A percentile compares a stretch with the other conserved stretches of the same genome.
Conservation (phyloP, 208 protist species). For the Acanthamoeba healyi region DNA sequence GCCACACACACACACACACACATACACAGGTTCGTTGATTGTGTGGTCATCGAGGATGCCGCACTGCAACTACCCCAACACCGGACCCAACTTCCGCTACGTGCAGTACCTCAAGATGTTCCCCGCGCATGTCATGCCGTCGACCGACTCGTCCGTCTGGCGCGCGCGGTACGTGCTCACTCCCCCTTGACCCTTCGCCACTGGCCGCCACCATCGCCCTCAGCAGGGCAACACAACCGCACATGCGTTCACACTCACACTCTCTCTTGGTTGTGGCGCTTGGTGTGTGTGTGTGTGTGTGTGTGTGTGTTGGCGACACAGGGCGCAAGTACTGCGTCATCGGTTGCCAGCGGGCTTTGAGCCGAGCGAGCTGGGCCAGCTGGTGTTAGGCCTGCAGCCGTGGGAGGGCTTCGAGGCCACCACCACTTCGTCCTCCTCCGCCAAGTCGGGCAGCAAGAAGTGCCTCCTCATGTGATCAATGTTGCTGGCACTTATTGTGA, state of each 20-base stretch:
- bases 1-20: too few species aligned
- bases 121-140: neutral
- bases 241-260: neutral
- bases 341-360: slow-evolving; percentile 26
- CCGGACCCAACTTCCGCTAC: slow-evolving; percentile 15
- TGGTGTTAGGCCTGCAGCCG: slow-evolving; percentile 28
- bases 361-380: slow-evolving; percentile 20
- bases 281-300: too few species aligned
- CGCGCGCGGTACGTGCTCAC: neutral
- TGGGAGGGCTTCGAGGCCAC: slow-evolving; percentile 21
- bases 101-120: slow-evolving; percentile 76
- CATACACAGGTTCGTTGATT: slow-evolving; percentile 29
- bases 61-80: slow-evolving; percentile 73
- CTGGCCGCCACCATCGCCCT: too few species aligned
- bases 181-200: too few species aligned
- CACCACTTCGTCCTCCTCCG: too few species aligned
- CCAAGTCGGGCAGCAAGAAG: neutral
- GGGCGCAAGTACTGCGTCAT: neutral
- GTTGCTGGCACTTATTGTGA: too few species aligned
- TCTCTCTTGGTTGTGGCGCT: neutral
- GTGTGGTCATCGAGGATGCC: slow-evolving; percentile 65
- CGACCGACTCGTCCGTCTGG: neutral
- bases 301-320: too few species aligned
- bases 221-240: neutral
- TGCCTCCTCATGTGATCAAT: slow-evolving; percentile 8